These are phyloP conservation scores for Vickermania spadyakhi DNA, from an alignment of 208 protist species.

Conservation along the genomic window DNA sequence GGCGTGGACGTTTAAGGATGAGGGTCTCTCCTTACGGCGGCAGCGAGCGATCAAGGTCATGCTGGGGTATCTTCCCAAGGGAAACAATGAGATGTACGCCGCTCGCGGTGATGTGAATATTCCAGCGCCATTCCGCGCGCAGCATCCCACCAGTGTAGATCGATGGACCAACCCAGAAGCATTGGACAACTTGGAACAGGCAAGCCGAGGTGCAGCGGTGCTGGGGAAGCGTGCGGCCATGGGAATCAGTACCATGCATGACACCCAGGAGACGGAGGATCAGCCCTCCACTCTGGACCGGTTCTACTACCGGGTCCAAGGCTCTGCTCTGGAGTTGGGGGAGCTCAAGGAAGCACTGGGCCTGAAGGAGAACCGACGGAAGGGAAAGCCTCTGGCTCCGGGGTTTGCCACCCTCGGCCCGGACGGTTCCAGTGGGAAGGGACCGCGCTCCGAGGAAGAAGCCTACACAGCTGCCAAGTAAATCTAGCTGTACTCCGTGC, in stretches of 20 bases:
- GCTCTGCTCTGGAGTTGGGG: slow-evolving; percentile 71
- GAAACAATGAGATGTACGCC: slow-evolving; percentile 78
- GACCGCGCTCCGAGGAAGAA: neutral
- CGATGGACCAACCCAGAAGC: slow-evolving; percentile 63
- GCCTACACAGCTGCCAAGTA: neutral
- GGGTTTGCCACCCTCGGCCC: slow-evolving; percentile 73
- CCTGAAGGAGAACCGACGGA: slow-evolving; percentile 73
- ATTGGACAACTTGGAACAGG: slow-evolving; percentile 74
- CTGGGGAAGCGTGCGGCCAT: slow-evolving; percentile 75
- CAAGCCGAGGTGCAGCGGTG: slow-evolving; percentile 58
- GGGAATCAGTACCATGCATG: slow-evolving; percentile 84
- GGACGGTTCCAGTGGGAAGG: slow-evolving; percentile 1
- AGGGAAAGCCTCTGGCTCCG: slow-evolving; percentile 28
- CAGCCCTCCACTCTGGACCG: slow-evolving; percentile 70
- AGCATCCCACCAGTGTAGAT: slow-evolving; percentile 64
- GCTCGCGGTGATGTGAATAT: slow-evolving; percentile 81
- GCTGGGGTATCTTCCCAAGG: slow-evolving; percentile 81
- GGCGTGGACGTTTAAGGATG: slow-evolving; percentile 83
- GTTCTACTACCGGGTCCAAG: slow-evolving; percentile 76
- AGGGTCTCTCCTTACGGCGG: slow-evolving; percentile 73
- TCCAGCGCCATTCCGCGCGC: slow-evolving; percentile 67
- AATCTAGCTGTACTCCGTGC: neutral
- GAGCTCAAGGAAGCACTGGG: slow-evolving; percentile 83
- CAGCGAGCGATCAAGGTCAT: slow-evolving; percentile 84
- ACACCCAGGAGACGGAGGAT: slow-evolving; percentile 65